Evolutionary conservation across 2,329 filamentous ascomycete species (phyloP).

Genomic region (Davidsoniella neocaledoniae): DNA sequence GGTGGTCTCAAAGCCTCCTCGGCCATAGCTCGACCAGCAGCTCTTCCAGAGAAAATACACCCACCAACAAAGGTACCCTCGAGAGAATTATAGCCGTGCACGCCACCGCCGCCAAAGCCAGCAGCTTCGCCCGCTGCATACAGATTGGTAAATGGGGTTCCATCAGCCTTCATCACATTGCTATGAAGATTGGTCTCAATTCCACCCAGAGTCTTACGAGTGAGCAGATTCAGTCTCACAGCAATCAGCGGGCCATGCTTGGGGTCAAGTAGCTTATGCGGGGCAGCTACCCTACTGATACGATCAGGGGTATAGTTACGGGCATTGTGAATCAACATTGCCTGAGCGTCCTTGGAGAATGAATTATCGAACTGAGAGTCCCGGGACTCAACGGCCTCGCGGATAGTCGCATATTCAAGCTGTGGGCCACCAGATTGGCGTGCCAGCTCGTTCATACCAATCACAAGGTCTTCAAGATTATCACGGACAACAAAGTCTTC

Average conservation of each 20-base stretch:
- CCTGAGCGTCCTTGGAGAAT: constrained; percentile 43
- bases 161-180: constrained; percentile 35
- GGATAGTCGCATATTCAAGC: constrained; percentile 29
- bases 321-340: constrained; percentile 43
- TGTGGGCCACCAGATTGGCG: constrained; percentile 27
- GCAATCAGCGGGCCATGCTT: constrained; percentile 42
- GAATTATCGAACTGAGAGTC: constrained; percentile 39
- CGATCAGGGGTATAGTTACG: constrained; percentile 38
- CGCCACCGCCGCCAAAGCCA: constrained; percentile 44
- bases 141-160: constrained; percentile 31
- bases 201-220: constrained; percentile 42
- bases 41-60: constrained; percentile 44
- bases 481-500: constrained; percentile 43
- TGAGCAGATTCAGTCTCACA: constrained; percentile 42
- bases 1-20: constrained; percentile 21
- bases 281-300: constrained; percentile 32
- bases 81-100: constrained; percentile 44
- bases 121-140: constrained; percentile 45
- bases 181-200: constrained; percentile 42
- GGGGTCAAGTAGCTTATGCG: constrained; percentile 36
- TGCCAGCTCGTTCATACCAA: constrained; percentile 41
- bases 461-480: constrained; percentile 36
- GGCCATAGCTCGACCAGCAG: constrained; percentile 37
- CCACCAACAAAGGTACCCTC: constrained; percentile 47
- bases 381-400: constrained; percentile 31